A percentile compares a stretch with the other conserved stretches of the same genome.
These are phyloP conservation scores for Luffa aegyptiaca DNA, from an alignment of 306 rosid genomes.

Conservation along the genomic window DNA sequence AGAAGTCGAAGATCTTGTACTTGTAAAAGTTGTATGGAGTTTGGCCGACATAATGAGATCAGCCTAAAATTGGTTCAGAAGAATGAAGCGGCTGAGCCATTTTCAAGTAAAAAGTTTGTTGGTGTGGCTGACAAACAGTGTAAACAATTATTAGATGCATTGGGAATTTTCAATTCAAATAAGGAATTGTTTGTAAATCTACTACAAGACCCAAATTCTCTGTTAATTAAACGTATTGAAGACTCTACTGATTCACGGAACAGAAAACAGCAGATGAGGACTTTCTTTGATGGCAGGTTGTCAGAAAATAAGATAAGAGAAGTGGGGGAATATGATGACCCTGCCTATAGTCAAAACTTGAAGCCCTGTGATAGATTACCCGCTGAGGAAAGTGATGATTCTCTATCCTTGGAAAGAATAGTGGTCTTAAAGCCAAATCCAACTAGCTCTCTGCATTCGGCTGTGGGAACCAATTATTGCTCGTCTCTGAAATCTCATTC, in stretches of 20 bases:
- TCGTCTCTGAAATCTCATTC: slow-evolving; percentile 23
- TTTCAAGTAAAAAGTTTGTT: slow-evolving; percentile 30
- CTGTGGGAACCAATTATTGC: slow-evolving; percentile 11
- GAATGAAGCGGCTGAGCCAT: slow-evolving; percentile 37
- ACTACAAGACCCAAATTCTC: slow-evolving; percentile 65
- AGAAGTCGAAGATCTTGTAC: slow-evolving; percentile 31
- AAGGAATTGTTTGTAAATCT: slow-evolving; percentile 55
- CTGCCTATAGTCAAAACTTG: neutral
- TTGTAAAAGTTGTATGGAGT: slow-evolving; percentile 33
- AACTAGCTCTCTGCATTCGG: slow-evolving; percentile 12
- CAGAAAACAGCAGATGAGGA: slow-evolving; percentile 20
- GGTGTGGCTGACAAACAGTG: slow-evolving; percentile 37
- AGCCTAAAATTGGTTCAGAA: slow-evolving; percentile 14
- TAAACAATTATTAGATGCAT: slow-evolving; percentile 49
- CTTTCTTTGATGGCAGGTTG: slow-evolving; percentile 9
- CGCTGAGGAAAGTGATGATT: slow-evolving; percentile 17
- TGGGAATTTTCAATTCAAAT: slow-evolving; percentile 58
- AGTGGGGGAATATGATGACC: slow-evolving; percentile 25
- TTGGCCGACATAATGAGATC: slow-evolving; percentile 20
- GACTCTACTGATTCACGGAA: slow-evolving; percentile 30
- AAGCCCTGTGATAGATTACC: slow-evolving; percentile 16
- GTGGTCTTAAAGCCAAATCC: slow-evolving; percentile 38
- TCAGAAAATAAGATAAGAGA: slow-evolving; percentile 18
- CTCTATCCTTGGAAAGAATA: slow-evolving; percentile 25
- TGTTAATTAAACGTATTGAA: slow-evolving; percentile 49